These are phyloP conservation scores for Phlebiopsis gigantea DNA, from an alignment of 768 basidiomycete genomes.

Conservation along the genomic window DNA sequence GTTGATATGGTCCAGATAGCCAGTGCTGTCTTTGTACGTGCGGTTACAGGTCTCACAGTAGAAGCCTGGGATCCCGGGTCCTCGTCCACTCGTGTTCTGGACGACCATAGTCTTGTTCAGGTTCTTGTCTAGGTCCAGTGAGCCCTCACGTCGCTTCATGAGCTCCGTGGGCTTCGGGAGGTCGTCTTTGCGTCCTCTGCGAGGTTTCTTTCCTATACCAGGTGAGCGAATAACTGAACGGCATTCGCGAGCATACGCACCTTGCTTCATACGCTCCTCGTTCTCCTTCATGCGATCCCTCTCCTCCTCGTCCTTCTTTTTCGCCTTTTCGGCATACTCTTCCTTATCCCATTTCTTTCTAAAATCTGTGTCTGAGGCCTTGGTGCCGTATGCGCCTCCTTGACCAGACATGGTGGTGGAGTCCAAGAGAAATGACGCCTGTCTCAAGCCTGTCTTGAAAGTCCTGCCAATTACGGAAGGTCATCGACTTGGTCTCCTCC, in stretches of 20 bases:
- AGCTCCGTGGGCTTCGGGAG: constrained; percentile 91
- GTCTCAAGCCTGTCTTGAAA: no score
- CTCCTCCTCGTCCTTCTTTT: constrained; percentile 76
- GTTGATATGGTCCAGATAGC: constrained; percentile 95
- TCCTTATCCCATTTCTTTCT: constrained; percentile 95
- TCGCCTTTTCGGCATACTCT: constrained; percentile 80
- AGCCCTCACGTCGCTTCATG: constrained; percentile 81
- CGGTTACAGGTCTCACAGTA: constrained; percentile 88
- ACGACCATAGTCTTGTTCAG: constrained; percentile 94
- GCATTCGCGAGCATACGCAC: constrained; percentile 31
- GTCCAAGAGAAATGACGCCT: no score
- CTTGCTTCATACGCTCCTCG: constrained; percentile 80
- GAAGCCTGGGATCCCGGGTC: constrained; percentile 91
- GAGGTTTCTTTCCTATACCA: constrained; percentile 71
- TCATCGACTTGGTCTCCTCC: no score
- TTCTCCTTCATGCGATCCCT: constrained; percentile 81
- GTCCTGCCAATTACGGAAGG: no score
- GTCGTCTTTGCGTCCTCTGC: constrained; percentile 64
- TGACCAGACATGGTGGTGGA: constrained; percentile 17
- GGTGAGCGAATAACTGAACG: background rate
- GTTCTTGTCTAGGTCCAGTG: constrained; percentile 92
- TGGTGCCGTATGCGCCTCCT: constrained; percentile 30
- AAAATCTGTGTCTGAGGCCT: constrained; percentile 63
- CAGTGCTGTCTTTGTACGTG: constrained; percentile 91
- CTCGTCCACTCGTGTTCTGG: constrained; percentile 72